phyloP scores from a whole-genome alignment of 768 basidiomycete genomes.

The Collybiopsis luxurians region DNA sequence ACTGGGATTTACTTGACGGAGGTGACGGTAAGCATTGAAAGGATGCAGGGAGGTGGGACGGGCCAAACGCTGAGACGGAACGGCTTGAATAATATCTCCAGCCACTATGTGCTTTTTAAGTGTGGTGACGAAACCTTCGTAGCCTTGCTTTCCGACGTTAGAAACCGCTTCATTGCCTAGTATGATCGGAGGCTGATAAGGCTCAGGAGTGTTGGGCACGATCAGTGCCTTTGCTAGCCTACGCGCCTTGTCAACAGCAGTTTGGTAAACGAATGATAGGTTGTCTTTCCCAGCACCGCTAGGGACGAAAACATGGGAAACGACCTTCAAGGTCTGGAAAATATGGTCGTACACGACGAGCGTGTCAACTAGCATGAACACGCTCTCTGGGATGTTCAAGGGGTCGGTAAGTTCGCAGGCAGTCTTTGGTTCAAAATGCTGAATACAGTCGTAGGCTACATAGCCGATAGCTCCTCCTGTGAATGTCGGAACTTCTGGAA shows the following conservation, averaged over 20 bases:
- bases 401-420: conserved; percentile 71
- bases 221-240: conserved; percentile 73
- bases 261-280: conserved; percentile 83
- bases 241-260: conserved; percentile 79
- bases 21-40: conserved; percentile 94
- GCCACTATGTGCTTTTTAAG: conserved; percentile 93
- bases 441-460: conserved; percentile 94
- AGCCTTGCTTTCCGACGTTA: conserved; percentile 92
- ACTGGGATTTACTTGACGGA: conserved; percentile 94
- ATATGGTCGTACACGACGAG: conserved; percentile 97
- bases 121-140: conserved; percentile 85
- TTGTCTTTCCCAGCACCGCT: conserved; percentile 62
- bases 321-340: conserved; percentile 91
- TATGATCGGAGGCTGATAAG: conserved; percentile 60
- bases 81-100: conserved; percentile 98
- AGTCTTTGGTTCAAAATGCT: conserved; percentile 95
- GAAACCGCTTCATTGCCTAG: conserved; percentile 72
- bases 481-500: conserved; percentile 91
- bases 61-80: conserved; percentile 89
- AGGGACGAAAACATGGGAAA: conserved; percentile 93
- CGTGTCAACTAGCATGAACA: conserved; percentile 97
- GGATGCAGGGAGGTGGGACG: conserved; percentile 88
- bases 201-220: conserved; percentile 53
- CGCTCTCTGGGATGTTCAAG: conserved; percentile 87
- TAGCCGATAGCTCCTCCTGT: conserved; percentile 98